phyloP scores from a whole-genome alignment of 2,329 filamentous ascomycete species.

The Acarospora socialis region DNA sequence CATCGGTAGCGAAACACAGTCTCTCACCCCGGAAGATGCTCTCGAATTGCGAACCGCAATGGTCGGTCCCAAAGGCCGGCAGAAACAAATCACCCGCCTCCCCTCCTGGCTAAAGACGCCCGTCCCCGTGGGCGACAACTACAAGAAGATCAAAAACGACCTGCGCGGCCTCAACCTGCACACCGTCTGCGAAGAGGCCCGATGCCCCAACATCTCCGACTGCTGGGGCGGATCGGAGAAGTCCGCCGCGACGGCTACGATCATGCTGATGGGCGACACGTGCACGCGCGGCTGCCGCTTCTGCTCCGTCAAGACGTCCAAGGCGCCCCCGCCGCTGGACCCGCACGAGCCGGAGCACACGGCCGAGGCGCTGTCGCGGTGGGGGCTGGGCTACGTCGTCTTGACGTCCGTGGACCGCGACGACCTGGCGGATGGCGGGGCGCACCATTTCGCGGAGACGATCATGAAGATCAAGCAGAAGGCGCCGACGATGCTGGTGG shows the following conservation, averaged over 20 bases:
- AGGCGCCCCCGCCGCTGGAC: slow-evolving; percentile 65
- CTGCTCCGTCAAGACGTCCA: slow-evolving; percentile 87
- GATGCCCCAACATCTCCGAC: slow-evolving; percentile 93
- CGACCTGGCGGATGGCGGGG: slow-evolving; percentile 78
- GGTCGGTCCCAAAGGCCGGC: slow-evolving; percentile 42
- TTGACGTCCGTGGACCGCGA: slow-evolving; percentile 89
- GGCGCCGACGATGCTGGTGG: slow-evolving; percentile 58
- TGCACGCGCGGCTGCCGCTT: slow-evolving; percentile 94
- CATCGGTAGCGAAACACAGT: slow-evolving; percentile 32
- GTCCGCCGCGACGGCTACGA: slow-evolving; percentile 84
- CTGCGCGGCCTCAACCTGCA: slow-evolving; percentile 77
- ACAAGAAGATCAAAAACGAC: slow-evolving; percentile 89
- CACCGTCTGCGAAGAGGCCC: slow-evolving; percentile 94
- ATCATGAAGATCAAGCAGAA: slow-evolving; percentile 51
- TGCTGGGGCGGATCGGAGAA: slow-evolving; percentile 93
- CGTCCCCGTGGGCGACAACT: slow-evolving; percentile 72
- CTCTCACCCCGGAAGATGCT: slow-evolving; percentile 32
- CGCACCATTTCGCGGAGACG: slow-evolving; percentile 81
- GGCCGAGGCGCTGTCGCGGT: slow-evolving; percentile 78
- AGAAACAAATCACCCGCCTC: slow-evolving; percentile 57
- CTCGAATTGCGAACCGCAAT: slow-evolving; percentile 41
- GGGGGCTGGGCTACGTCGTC: slow-evolving; percentile 93
- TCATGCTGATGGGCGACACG: slow-evolving; percentile 99
- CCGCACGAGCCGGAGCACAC: slow-evolving; percentile 95
- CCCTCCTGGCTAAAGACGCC: slow-evolving; percentile 94